Base-by-base conservation (phyloP, 2,329 filamentous ascomycete genomes). In the Acephala macrosclerotiorum region DNA sequence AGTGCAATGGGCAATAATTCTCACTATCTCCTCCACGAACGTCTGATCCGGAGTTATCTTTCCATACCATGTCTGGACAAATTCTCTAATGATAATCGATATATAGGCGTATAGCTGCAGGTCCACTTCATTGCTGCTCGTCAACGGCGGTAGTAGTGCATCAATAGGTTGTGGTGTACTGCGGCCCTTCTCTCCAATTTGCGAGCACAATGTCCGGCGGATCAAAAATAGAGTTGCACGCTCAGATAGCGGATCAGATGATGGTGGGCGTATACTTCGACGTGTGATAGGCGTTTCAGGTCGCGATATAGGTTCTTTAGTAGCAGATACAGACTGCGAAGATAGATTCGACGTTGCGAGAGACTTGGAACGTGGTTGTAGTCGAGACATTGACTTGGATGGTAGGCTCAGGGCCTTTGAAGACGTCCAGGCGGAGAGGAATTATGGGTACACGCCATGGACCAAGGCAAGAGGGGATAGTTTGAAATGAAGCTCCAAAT, bases 101-200 rank as follows among this genome's bases (percentile, higher is more conserved):
- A 99, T 89, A 66, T 98, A 87, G 33, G 93, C 95, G 77, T 98
- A 99, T 4, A 99, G 85, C 80, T 99, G 92, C 64, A 96, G 82
- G 78, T 99, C 96, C 66, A 98, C 88, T 72, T 96, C 93, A 78
- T 97, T 97, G 60, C 93, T 94, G 81, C 94, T 97, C 58, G 95
- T 98, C 75, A 99, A 84, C 45, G 94, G 94, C 66, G 95, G 96
- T 55, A 99, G 83, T 51, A 97, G 82, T 72, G 94, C 91, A 66
- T 96, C 89, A 71, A 97, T 89, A 58, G 92, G 87, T 35, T 80
- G 78, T n/a, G 81, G 79, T 18, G 80, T 79, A 67, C 67, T 73
- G 36, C 83, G 83, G 53, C 85, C 86, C 72, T 90, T 82, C 79
- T 91, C 82, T 71, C 82, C 77, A 72, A 79, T 85, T 72, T 93